phyloP scores from a whole-genome alignment of 805 yeast genomes.

The Pichia cabralensis region DNA sequence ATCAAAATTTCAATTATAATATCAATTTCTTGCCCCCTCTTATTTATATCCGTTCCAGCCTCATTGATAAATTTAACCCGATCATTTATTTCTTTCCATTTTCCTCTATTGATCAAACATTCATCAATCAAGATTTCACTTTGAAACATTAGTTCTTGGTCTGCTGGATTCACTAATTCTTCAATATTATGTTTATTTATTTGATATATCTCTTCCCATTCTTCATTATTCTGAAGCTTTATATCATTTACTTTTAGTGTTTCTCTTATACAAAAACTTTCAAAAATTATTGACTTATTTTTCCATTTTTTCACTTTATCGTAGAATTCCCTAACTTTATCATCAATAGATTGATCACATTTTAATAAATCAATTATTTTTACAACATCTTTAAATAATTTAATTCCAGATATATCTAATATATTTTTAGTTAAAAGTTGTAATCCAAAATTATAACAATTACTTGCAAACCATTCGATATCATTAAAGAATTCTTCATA shows the following conservation, averaged over 20 bases:
- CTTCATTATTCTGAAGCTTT: too few species aligned
- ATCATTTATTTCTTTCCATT: constrained; percentile 1
- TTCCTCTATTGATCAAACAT: neutral
- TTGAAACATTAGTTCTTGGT: constrained; percentile 2
- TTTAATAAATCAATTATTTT: neutral
- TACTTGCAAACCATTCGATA: constrained; percentile 32
- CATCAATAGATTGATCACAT: neutral
- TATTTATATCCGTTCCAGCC: neutral
- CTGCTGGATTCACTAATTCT: neutral
- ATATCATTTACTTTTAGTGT: neutral
- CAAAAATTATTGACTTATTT: constrained; percentile 4
- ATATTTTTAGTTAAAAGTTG: neutral
- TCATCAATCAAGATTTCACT: constrained; percentile 4
- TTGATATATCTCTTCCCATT: too few species aligned
- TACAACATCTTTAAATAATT: constrained; percentile 4
- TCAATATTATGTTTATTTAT: neutral
- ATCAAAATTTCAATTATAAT: neutral
- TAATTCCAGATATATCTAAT: constrained; percentile 5
- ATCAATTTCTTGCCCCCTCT: neutral
- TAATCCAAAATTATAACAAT: constrained; percentile 13
- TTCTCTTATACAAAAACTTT: constrained; percentile 3
- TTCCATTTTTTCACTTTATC: constrained; percentile 4
- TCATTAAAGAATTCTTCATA: constrained; percentile 16
- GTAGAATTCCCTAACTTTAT: too few species aligned
- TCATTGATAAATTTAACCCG: neutral